phyloP scores from a whole-genome alignment of 2,329 filamentous ascomycete genomes.

The Aspergillus costaricaensis region DNA sequence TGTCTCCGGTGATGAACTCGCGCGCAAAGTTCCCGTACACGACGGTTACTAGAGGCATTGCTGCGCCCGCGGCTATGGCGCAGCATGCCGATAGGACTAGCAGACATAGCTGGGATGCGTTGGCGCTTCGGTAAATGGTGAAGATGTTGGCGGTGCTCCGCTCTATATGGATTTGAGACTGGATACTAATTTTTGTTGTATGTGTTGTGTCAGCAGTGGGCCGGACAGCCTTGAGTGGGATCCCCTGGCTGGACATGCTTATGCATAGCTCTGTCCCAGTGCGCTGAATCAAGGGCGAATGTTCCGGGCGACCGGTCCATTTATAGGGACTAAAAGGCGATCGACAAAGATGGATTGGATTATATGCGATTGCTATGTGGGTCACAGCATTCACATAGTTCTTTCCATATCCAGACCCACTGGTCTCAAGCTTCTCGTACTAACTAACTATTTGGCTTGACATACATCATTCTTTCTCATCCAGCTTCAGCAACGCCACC shows the following conservation, averaged over 20 bases:
- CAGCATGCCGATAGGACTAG: slow-evolving; percentile 4
- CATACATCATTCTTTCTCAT: background rate
- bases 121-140: slow-evolving; percentile 5
- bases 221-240: slow-evolving; percentile 4
- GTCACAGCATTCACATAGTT: background rate
- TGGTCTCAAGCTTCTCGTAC: no score
- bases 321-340: background rate
- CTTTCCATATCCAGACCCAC: background rate
- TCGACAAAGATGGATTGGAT: no score
- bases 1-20: slow-evolving; percentile 3
- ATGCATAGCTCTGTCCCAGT: background rate
- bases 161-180: background rate
- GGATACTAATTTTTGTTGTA: background rate
- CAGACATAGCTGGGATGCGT: background rate
- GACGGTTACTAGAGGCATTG: slow-evolving; percentile 11
- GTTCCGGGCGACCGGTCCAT: background rate
- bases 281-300: background rate
- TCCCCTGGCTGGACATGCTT: background rate
- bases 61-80: slow-evolving; percentile 9
- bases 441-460: no score
- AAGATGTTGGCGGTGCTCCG: slow-evolving; percentile 2
- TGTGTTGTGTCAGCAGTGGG: background rate
- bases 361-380: background rate
- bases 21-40: background rate
- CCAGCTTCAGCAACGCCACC: background rate